Base-by-base conservation (phyloP, 108 stramenopile genomes). In the Skeletonema costatum region DNA sequence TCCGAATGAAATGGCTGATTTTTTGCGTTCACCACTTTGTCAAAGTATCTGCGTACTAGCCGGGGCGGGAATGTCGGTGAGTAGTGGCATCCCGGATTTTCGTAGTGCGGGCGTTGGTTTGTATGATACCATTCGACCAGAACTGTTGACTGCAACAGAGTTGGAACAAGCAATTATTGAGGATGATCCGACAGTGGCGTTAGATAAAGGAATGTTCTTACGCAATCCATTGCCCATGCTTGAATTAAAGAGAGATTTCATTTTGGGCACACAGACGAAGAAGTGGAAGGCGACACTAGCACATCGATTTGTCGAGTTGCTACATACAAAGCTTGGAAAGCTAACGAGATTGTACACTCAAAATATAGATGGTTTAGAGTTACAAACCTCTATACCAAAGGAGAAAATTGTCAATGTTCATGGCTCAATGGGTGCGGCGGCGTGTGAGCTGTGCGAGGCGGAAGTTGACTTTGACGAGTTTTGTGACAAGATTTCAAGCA, bases 221-320 rank as follows among this genome's bases (percentile, higher is more conserved):
- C 81, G 88, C 58, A 94, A 95, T 78, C 92, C 88, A 14, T 73
- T 95, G 44, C 97, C 95, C 9, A 92, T 88, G 81, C 80, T 94
- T 67, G 95, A 97, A 71, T 76, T 94, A 36, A 89, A 88, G 32
- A 83, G 96, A 31, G 76, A 87, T 50, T 96, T 97, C 65, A 92
- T 96, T 50, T 71, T 97, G 61, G 93, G 97, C 9, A 89, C 90
- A 3, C 71, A 78, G 30, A 79, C 85, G 51, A 62, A 61, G 60
- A 42, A 71, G 33, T 96, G 93, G 93, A 90, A 92, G 62, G 85
- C 94, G 7, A 95, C 94, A 0, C 53, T 94, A 50, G 87, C 91
- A 2, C 97, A 98, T 87, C 86, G 90, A 56, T 98, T 98, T 67
- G 82, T 93, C 60, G 87, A 90, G 68, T 68, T 93, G 30, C 70